Evolutionary conservation across 139 green algal species (phyloP), one percentile per base, ranked within the genome.

Genomic region (Tetraselmis chui): DNA sequence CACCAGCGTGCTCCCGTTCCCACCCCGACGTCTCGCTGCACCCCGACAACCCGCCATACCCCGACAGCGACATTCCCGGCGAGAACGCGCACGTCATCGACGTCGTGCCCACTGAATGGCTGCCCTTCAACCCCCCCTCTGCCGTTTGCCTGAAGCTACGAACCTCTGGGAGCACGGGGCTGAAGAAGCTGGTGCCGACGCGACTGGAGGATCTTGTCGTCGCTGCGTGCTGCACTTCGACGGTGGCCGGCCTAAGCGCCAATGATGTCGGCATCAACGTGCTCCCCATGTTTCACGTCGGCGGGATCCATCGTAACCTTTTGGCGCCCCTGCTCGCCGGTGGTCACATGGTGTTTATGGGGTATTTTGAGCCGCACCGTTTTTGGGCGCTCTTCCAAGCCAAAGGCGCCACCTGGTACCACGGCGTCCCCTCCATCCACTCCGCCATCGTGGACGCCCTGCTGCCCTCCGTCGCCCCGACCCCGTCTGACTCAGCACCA

Each of bases 211-310:
- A 67, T 18, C 45, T 67, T 5, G 45, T 67, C 45, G 45, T 18
- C 45, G 45, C 45, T 25, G 45, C 11, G 11, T 67, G 45, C 45
- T 5, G 5, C 11, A 67, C 45, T 18, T 5, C 45, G 45, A 18
- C 45, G 45, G 45, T 67, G 45, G 45, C 45, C 18, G 45, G 11
- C 11, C 45, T 67, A 5, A 5, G 45, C 45, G 11, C 45, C 45
- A 18, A 67, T 18, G 45, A 67, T 18, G 45, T 67, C 45, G 45
- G 45, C 45, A 18, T 67, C 45, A 67, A 67, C 45, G 45, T 67
- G 45, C 45, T 97, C 93, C 94, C 94, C 0, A 89, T 98, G 0
- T 98, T 98, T 89, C 94, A 98, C 88, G 93, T 98, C 77, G 92
- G 97, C 79, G 94, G 94, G 24, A 87, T 98, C 45, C 26, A 95